phyloP scores from a whole-genome alignment of 2,329 filamentous ascomycete species.

The Metarhizium anisopliae region DNA sequence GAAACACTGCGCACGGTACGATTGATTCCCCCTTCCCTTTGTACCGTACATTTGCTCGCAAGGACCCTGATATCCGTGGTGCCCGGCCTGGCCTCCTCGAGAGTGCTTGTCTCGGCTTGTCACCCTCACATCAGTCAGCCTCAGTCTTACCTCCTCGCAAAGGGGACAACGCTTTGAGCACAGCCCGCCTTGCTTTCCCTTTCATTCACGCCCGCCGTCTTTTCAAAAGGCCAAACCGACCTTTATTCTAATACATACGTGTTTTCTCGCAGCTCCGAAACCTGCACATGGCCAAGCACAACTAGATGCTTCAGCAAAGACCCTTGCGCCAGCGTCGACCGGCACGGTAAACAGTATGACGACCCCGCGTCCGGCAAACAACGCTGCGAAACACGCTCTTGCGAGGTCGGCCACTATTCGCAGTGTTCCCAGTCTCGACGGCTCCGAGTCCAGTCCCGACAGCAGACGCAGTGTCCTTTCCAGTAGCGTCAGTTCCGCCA shows the following conservation, averaged over 20 bases:
- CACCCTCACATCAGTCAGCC: not conserved
- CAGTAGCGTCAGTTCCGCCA: constrained; percentile 46
- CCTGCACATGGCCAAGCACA: constrained; percentile 6
- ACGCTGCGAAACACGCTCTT: constrained; percentile 23
- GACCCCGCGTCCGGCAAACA: constrained; percentile 12
- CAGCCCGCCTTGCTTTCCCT: not conserved
- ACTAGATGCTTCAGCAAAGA: constrained; percentile 23
- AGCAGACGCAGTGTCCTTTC: constrained; percentile 44
- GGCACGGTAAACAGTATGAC: constrained; percentile 33
- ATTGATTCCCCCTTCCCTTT: not conserved
- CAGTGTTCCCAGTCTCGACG: constrained; percentile 47
- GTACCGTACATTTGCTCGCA: not conserved
- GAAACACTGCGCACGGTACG: constrained; percentile 14
- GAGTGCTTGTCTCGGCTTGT: not conserved
- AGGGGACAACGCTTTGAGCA: constrained; percentile 1
- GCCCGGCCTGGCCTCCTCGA: not conserved
- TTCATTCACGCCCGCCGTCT: not conserved
- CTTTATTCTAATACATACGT: not conserved
- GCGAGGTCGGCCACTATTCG: constrained; percentile 41
- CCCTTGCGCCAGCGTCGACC: constrained; percentile 28
- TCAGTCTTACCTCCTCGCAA: constrained; percentile 11
- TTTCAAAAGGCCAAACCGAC: not conserved
- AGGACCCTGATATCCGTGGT: too few relatives aligned
- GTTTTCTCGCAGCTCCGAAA: constrained; percentile 8
- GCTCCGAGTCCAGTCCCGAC: constrained; percentile 34